Base-by-base conservation (phyloP, 306 rosid genomes). In the Vigna mungo region DNA sequence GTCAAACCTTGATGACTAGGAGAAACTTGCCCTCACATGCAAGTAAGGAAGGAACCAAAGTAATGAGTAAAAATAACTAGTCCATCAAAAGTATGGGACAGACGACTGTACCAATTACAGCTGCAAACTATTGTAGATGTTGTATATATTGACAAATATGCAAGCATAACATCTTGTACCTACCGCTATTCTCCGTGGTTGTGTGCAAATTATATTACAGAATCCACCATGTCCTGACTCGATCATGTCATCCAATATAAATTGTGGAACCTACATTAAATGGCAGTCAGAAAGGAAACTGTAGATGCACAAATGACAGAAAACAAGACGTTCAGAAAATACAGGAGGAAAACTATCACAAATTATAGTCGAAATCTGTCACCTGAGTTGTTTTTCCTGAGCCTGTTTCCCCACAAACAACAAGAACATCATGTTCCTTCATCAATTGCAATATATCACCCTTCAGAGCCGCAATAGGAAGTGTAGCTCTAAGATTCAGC, bases 371-470 rank as follows among this genome's bases (percentile, higher is more conserved):
- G 21, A 73, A 74, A 65, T 62, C 53, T 39, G 36, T 63, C 58
- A 93, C 98, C 97, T 94, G 98, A 77, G 98, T 94, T 81, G 98
- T 94, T 90, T 94, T 94, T 77, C 98, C 98, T 44, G 98, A 94
- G 81, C 98, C 98, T 30, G 98, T 94, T 88, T 94, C 98, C 79
- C 98, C 98, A 82, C 98, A 90, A 84, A 94, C 96, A 74, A 94
- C 97, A 69, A 94, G 89, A 75, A 90, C 93, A 72, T 85, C 80
- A 70, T 88, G 85, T 64, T 92, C 90, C 86, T 84, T 89, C 70
- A 94, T 77, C 74, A 89, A 84, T 79, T 87, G 88, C 89, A 90
- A 73, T 81, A 90, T 86, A 61, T 92, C 93, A 83, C 83, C 92
- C 82, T 89, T 86, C 36, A 90, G 69, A 46, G 86, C 58, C 74